A percentile compares a stretch with the other conserved stretches of the same genome.
Evolutionary conservation across 2,329 filamentous ascomycete species (phyloP).

Genomic region (Cephalotrichum gorgonifer): DNA sequence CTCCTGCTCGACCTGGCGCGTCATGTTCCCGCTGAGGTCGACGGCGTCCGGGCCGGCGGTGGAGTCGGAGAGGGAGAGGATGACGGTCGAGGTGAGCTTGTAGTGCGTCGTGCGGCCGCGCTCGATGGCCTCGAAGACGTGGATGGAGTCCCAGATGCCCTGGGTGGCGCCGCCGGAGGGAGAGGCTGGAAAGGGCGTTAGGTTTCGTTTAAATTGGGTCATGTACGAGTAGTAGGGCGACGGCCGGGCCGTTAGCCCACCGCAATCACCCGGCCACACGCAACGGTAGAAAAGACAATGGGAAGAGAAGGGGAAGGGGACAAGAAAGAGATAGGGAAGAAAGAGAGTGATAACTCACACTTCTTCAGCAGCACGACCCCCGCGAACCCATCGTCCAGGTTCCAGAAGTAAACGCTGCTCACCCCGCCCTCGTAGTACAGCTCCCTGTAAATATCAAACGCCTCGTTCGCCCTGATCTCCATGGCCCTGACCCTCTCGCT

Average conservation of each 20-base stretch:
- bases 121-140: conserved; percentile 95
- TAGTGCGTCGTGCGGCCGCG: conserved; percentile 88
- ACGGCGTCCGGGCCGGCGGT: conserved; percentile 60
- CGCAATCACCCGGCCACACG: too few species aligned
- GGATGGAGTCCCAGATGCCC: conserved; percentile 94
- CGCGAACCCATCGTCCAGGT: conserved; percentile 93
- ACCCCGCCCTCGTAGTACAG: conserved; percentile 96
- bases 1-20: conserved; percentile 87
- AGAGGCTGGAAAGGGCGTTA: conserved; percentile 38
- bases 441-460: conserved; percentile 93
- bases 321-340: not conserved
- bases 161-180: conserved; percentile 55
- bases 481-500: conserved; percentile 87
- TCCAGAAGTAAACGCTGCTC: conserved; percentile 96
- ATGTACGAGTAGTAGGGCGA: too few species aligned
- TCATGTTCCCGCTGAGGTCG: conserved; percentile 96
- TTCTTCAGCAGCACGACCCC: conserved; percentile 96
- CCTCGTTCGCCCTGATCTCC: conserved; percentile 89
- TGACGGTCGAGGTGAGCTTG: conserved; percentile 95
- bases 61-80: conserved; percentile 58
- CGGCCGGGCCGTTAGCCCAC: too few species aligned
- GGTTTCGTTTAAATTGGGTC: too few species aligned
- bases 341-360: conserved; percentile 35
- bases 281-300: too few species aligned
- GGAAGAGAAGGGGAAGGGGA: not conserved